These are phyloP conservation scores for Spathaspora gorwiae DNA, from an alignment of 805 yeast genomes.

Conservation along the genomic window DNA sequence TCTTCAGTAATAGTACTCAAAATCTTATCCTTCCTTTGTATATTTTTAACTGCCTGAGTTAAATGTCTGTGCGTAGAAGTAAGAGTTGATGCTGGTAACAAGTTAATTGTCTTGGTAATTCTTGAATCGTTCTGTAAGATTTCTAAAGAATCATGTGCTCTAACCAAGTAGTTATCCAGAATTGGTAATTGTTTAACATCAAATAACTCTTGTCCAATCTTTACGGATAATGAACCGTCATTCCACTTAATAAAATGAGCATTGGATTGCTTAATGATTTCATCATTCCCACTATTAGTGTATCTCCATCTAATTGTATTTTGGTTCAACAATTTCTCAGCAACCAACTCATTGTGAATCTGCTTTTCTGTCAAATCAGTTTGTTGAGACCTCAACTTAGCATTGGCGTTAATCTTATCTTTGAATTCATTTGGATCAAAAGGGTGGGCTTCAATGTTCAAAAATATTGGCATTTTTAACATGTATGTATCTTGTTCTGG, in stretches of 20 bases:
- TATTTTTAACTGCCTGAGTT: slow-evolving; percentile 61
- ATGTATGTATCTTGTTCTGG: slow-evolving; percentile 36
- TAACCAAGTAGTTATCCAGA: slow-evolving; percentile 67
- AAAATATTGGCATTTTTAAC: slow-evolving; percentile 76
- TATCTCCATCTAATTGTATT: slow-evolving; percentile 95
- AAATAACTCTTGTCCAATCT: slow-evolving; percentile 82
- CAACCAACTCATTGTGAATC: slow-evolving; percentile 43
- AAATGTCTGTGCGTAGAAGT: slow-evolving; percentile 78
- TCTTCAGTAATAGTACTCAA: slow-evolving; percentile 50
- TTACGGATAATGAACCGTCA: slow-evolving; percentile 83
- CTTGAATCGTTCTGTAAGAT: slow-evolving; percentile 65
- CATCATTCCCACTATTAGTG: slow-evolving; percentile 64
- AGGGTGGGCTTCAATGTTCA: slow-evolving; percentile 79
- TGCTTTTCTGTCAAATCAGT: slow-evolving; percentile 34
- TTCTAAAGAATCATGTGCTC: slow-evolving; percentile 67
- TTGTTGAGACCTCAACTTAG: slow-evolving; percentile 19
- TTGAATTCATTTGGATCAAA: slow-evolving; percentile 73
- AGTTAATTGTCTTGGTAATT: slow-evolving; percentile 60
- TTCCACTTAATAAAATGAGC: slow-evolving; percentile 91
- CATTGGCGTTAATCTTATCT: slow-evolving; percentile 40
- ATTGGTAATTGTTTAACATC: slow-evolving; percentile 65
- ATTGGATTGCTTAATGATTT: slow-evolving; percentile 79
- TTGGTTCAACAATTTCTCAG: slow-evolving; percentile 65
- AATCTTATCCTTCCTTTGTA: slow-evolving; percentile 44
- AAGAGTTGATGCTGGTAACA: slow-evolving; percentile 87